These are phyloP conservation scores for Phoma herbarum DNA, from an alignment of 2,329 filamentous ascomycete genomes.

Conservation along the genomic window DNA sequence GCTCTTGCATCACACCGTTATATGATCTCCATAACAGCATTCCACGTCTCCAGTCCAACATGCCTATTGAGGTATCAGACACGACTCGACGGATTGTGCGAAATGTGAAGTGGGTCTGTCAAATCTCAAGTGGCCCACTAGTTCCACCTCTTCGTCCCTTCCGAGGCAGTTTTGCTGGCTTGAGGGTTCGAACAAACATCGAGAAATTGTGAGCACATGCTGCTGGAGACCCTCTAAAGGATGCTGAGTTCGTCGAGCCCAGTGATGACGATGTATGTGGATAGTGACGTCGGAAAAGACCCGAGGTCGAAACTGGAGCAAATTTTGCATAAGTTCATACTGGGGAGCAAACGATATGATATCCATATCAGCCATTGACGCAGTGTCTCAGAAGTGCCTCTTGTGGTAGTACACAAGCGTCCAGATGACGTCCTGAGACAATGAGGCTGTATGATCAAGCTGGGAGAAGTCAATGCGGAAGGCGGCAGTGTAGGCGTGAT, in stretches of 20 bases:
- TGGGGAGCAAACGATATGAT: background rate
- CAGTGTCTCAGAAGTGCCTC: background rate
- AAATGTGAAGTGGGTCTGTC: conserved; percentile 1
- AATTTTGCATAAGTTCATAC: background rate
- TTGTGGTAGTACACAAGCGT: background rate
- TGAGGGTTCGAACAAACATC: too few relatives aligned
- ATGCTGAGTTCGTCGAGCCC: background rate
- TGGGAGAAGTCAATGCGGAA: background rate
- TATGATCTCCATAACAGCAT: conserved; percentile 2
- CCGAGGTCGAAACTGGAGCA: background rate
- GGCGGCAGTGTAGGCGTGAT: background rate
- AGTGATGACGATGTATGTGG: background rate
- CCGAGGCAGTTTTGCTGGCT: background rate
- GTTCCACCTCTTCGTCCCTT: background rate
- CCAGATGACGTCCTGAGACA: background rate
- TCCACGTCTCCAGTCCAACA: background rate
- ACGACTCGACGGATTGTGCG: background rate
- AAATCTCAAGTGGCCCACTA: background rate
- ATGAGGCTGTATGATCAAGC: background rate
- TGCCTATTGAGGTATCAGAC: background rate
- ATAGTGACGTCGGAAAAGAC: background rate
- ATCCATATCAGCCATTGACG: conserved; percentile 12
- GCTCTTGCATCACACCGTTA: background rate
- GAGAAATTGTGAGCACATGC: too few relatives aligned
- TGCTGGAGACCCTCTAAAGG: background rate